Evolutionary conservation across 2,329 filamentous ascomycete species (phyloP).

Genomic region (Fusarium sp.): DNA sequence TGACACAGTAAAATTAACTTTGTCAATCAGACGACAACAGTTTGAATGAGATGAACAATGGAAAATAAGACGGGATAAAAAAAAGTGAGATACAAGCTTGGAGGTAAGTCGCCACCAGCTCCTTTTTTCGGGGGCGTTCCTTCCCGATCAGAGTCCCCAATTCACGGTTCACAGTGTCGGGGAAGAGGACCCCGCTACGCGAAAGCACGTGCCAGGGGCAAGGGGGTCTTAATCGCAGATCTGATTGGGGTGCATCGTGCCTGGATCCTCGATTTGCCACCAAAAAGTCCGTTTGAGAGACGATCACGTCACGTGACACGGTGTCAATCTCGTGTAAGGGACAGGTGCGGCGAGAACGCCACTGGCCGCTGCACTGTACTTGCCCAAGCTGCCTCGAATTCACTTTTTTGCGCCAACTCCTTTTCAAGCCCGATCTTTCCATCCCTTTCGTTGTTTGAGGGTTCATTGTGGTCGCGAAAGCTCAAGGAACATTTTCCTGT

Average conservation of each 20-base stretch:
- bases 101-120: conserved; percentile 49
- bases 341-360: conserved; percentile 35
- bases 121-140: conserved; percentile 41
- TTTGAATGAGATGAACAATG: conserved; percentile 17
- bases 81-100: conserved; percentile 23
- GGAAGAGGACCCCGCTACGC: conserved; percentile 50
- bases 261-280: conserved; percentile 26
- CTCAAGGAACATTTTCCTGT: conserved; percentile 7
- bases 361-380: conserved; percentile 24
- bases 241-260: conserved; percentile 38
- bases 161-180: conserved; percentile 52
- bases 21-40: not conserved
- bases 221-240: conserved; percentile 30
- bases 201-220: conserved; percentile 51
- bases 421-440: conserved; percentile 13
- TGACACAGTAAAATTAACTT: conserved; percentile 10
- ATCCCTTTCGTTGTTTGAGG: conserved; percentile 10
- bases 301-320: conserved; percentile 52
- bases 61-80: conserved; percentile 18
- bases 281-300: conserved; percentile 5
- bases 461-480: conserved; percentile 19
- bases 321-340: conserved; percentile 50
- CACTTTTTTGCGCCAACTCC: conserved; percentile 40
- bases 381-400: conserved; percentile 27
- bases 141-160: conserved; percentile 35